Conservation (phyloP, 768 basidiomycete species). For the Phaffia australis region DNA sequence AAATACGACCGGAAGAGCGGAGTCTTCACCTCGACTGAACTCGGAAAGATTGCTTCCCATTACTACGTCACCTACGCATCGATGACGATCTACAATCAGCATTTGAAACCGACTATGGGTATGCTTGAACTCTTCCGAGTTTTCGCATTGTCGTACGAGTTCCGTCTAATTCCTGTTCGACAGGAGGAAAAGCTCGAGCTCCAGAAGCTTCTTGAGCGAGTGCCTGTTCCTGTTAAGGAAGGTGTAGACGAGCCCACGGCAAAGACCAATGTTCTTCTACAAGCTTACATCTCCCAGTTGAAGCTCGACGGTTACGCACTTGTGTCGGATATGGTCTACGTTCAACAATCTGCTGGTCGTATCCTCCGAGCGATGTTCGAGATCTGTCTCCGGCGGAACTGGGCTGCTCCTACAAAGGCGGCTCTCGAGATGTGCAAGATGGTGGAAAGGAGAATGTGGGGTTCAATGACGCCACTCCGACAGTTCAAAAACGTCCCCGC, state of each 20-base stretch:
- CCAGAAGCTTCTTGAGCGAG: conserved; percentile 77
- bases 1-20: conserved; percentile 86
- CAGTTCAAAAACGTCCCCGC: conserved; percentile 85
- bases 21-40: conserved; percentile 80
- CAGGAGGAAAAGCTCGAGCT: conserved; percentile 74
- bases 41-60: conserved; percentile 86
- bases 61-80: conserved; percentile 92
- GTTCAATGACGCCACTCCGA: conserved; percentile 89
- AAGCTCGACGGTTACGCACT: conserved; percentile 70
- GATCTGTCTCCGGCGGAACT: conserved; percentile 95
- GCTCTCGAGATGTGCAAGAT: conserved; percentile 92
- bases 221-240: conserved; percentile 96
- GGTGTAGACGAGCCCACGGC: conserved; percentile 89
- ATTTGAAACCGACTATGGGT: conserved; percentile 75
- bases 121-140: conserved; percentile 85
- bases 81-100: conserved; percentile 94
- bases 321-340: conserved; percentile 59
- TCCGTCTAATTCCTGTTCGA: conserved; percentile 68
- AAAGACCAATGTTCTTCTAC: conserved; percentile 91
- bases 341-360: conserved; percentile 92
- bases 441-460: conserved; percentile 72
- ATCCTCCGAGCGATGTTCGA: conserved; percentile 95
- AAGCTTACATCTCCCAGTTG: conserved; percentile 86
- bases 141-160: conserved; percentile 90
- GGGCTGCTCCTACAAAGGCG: conserved; percentile 85